phyloP scores from a whole-genome alignment of 2,329 filamentous ascomycete genomes.

The Lecanosticta acicola region DNA sequence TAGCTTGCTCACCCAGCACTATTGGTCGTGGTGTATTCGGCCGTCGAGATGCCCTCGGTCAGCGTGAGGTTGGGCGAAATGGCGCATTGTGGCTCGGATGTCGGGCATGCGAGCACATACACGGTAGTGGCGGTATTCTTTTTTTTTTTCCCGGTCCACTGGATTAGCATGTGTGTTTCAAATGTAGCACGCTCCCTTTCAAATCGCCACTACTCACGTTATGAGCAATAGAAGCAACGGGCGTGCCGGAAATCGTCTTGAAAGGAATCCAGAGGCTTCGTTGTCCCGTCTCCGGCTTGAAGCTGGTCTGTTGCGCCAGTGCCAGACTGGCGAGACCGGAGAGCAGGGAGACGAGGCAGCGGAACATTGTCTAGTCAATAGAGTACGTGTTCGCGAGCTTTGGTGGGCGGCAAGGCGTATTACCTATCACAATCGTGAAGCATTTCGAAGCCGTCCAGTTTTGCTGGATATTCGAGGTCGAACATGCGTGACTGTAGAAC shows the following conservation, averaged over 20 bases:
- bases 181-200: no score
- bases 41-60: constrained; percentile 13
- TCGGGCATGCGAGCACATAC: constrained; percentile 17
- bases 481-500: no score
- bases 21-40: constrained; percentile 11
- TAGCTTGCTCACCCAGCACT: constrained; percentile 4
- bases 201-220: constrained; percentile 8
- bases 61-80: constrained; percentile 16
- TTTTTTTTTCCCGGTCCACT: neutral
- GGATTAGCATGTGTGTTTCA: no score
- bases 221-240: constrained; percentile 12
- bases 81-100: constrained; percentile 10
- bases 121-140: constrained; percentile 5
- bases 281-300: neutral
- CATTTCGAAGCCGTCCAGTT: no score
- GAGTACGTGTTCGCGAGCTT: no score
- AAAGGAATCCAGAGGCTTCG: constrained; percentile 11
- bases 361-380: neutral
- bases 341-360: neutral
- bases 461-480: no score
- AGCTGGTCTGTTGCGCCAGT: neutral
- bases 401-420: no score
- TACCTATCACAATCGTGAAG: no score
- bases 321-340: neutral
- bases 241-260: constrained; percentile 13